Evolutionary conservation across 345 rosid species (phyloP).

Genomic region (Moricandia moricandioides): DNA sequence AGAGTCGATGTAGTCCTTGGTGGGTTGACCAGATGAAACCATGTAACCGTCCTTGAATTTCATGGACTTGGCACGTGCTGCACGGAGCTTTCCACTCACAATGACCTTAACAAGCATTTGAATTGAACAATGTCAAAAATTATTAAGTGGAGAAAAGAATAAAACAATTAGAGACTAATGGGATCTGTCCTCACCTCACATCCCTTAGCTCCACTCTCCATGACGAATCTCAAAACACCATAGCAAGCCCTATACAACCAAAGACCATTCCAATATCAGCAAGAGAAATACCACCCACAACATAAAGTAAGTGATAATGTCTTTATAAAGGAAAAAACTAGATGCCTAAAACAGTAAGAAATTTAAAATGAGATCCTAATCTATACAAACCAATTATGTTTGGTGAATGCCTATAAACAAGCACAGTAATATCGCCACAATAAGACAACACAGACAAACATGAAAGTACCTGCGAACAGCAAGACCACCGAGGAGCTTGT

Average conservation of each 20-base stretch:
- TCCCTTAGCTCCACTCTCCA: slow-evolving; percentile 94
- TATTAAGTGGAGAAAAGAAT: neutral
- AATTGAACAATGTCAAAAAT: neutral
- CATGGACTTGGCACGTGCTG: slow-evolving; percentile 85
- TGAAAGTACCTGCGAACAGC: slow-evolving; percentile 42
- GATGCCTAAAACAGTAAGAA: too few relatives aligned
- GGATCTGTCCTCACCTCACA: slow-evolving; percentile 54
- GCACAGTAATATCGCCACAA: too few relatives aligned
- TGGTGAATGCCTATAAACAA: too few relatives aligned
- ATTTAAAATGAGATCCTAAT: too few relatives aligned
- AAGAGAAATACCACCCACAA: too few relatives aligned
- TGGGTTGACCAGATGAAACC: slow-evolving; percentile 91
- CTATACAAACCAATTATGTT: too few relatives aligned
- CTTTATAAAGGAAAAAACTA: too few relatives aligned
- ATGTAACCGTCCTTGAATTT: slow-evolving; percentile 90
- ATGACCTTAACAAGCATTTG: slow-evolving; percentile 51
- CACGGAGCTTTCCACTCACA: slow-evolving; percentile 90
- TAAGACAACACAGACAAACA: neutral
- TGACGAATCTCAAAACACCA: slow-evolving; percentile 77
- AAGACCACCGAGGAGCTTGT: slow-evolving; percentile 91
- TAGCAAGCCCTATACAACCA: slow-evolving; percentile 65
- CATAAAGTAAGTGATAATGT: too few relatives aligned
- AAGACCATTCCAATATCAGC: neutral
- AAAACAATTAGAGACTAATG: neutral
- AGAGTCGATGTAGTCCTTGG: slow-evolving; percentile 77